A percentile compares a stretch with the other conserved stretches of the same genome.
Conservation (phyloP, 768 basidiomycete genomes). For the Lentinula sp. region DNA sequence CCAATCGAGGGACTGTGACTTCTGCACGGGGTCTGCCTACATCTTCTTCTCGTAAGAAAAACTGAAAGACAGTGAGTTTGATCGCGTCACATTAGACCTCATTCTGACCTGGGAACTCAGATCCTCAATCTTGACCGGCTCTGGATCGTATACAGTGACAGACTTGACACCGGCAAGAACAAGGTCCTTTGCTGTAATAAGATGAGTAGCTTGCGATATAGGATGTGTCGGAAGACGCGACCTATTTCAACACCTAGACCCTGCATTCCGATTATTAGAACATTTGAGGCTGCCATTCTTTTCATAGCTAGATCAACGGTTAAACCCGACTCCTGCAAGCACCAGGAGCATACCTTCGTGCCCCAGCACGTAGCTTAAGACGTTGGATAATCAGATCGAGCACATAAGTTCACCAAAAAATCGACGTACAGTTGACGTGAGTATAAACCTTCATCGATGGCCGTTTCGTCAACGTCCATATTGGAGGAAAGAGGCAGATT, state of each 20-base stretch:
- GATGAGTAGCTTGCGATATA: slow-evolving; percentile 2
- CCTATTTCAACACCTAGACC: slow-evolving; percentile 97
- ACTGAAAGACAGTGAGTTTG: slow-evolving; percentile 43
- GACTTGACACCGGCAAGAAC: slow-evolving; percentile 95
- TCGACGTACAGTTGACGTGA: slow-evolving; percentile 82
- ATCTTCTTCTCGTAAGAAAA: slow-evolving; percentile 87
- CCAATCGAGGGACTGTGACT: slow-evolving; percentile 80
- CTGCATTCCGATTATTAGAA: slow-evolving; percentile 86
- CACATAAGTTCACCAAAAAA: slow-evolving; percentile 9
- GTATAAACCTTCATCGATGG: slow-evolving; percentile 91
- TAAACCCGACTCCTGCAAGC: background rate
- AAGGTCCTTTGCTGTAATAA: slow-evolving; percentile 79
- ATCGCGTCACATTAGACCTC: background rate
- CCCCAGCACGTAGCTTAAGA: slow-evolving; percentile 82
- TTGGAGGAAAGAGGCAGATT: slow-evolving; percentile 20
- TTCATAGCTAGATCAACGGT: slow-evolving; percentile 77
- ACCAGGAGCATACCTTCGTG: slow-evolving; percentile 69
- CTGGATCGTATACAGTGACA: slow-evolving; percentile 92
- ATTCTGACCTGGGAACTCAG: slow-evolving; percentile 78
- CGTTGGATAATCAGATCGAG: slow-evolving; percentile 13
- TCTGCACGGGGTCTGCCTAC: slow-evolving; percentile 84
- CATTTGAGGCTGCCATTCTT: slow-evolving; percentile 94
- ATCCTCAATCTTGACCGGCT: slow-evolving; percentile 82
- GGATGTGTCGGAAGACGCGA: slow-evolving; percentile 21
- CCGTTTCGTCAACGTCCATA: slow-evolving; percentile 84